phyloP scores from a whole-genome alignment of 2,329 filamentous ascomycete genomes.

The Claviceps humidiphila region DNA sequence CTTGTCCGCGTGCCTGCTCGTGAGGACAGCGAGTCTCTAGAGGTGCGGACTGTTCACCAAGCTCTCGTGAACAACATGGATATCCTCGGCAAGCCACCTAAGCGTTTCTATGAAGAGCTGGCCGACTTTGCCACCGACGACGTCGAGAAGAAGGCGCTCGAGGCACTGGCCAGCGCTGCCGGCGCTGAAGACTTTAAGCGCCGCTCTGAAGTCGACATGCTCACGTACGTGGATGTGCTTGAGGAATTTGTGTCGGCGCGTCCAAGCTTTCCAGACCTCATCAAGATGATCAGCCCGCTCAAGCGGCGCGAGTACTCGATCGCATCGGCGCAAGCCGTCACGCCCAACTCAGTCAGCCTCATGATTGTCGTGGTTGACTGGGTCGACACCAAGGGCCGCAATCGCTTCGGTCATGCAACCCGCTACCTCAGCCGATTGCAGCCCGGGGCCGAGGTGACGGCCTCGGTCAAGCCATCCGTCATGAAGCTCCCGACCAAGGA shows the following conservation, averaged over 20 bases:
- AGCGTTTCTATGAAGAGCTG: constrained; percentile 92
- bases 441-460: constrained; percentile 68
- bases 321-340: constrained; percentile 89
- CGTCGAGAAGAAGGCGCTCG: constrained; percentile 67
- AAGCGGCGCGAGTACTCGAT: constrained; percentile 99
- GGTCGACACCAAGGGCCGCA: constrained; percentile 77
- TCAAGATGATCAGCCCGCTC: constrained; percentile 75
- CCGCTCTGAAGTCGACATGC: constrained; percentile 76
- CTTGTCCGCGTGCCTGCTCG: constrained; percentile 85
- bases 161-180: constrained; percentile 61
- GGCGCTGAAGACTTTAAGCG: constrained; percentile 86
- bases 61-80: constrained; percentile 85
- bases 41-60: constrained; percentile 89
- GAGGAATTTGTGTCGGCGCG: constrained; percentile 83
- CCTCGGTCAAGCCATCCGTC: constrained; percentile 91
- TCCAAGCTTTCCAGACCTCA: constrained; percentile 76
- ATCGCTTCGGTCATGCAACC: constrained; percentile 85
- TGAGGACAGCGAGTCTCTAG: constrained; percentile 59
- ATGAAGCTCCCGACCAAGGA: constrained; percentile 93
- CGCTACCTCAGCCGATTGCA: constrained; percentile 70
- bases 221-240: constrained; percentile 83
- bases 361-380: constrained; percentile 97
- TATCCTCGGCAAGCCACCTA: constrained; percentile 91
- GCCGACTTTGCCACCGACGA: constrained; percentile 76
- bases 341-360: constrained; percentile 75